A percentile compares a stretch with the other conserved stretches of the same genome.
Conservation (phyloP, 2,329 filamentous ascomycete genomes). For the Aureobasidium pullulans region DNA sequence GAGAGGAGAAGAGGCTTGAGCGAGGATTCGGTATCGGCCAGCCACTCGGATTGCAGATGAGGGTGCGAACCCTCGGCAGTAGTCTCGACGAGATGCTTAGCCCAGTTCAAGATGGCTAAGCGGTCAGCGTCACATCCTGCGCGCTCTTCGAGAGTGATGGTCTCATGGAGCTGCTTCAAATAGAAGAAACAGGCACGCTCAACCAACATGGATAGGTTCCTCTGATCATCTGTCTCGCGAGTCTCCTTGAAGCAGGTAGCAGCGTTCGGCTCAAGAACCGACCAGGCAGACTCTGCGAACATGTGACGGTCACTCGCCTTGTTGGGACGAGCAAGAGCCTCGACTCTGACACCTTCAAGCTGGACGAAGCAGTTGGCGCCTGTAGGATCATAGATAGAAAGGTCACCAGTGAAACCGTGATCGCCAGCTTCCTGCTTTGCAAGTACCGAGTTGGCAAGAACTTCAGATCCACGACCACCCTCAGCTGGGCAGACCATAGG, state of each 20-base stretch:
- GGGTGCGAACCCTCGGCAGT: neutral
- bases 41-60: neutral
- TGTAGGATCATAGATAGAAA: neutral
- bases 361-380: neutral
- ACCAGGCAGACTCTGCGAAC: constrained; percentile 3
- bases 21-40: neutral
- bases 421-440: neutral
- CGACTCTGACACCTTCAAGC: neutral
- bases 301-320: neutral
- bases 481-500: constrained; percentile 13
- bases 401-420: neutral
- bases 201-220: neutral
- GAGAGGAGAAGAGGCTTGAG: neutral
- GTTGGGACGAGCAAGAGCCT: neutral
- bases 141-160: neutral
- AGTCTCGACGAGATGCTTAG: neutral
- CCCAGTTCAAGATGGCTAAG: neutral
- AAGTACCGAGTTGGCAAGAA: constrained; percentile 1
- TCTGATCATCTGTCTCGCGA: neutral
- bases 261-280: neutral
- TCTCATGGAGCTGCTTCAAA: neutral
- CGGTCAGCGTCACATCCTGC: neutral
- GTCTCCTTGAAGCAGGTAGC: neutral
- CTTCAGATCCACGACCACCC: neutral
- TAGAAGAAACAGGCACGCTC: neutral